A percentile compares a stretch with the other conserved stretches of the same genome.
phyloP scores from a whole-genome alignment of 1,284 basidiomycete species.

The Ceratobasidium sp. region DNA sequence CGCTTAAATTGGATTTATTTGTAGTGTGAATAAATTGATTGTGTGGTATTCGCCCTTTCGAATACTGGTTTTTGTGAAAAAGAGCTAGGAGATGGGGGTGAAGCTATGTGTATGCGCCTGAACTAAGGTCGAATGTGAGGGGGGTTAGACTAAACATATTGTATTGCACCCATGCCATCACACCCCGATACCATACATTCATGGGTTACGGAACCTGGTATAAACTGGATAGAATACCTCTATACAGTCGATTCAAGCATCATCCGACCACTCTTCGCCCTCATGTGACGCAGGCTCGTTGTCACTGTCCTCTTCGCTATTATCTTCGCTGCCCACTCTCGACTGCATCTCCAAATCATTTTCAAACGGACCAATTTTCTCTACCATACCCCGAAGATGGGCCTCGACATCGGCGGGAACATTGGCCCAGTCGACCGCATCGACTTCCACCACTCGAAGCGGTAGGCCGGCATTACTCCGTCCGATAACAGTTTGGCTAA shows the following conservation, averaged over 20 bases:
- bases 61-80: neutral
- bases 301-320: neutral
- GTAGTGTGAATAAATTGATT: slow-evolving; percentile 16
- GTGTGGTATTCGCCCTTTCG: neutral
- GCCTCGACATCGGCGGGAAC: neutral
- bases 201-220: neutral
- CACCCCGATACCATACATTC: neutral
- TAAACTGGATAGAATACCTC: no score
- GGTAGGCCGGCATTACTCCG: neutral
- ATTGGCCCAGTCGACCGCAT: neutral
- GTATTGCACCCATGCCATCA: neutral
- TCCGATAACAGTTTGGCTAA: neutral
- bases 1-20: slow-evolving; percentile 55
- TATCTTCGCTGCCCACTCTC: neutral
- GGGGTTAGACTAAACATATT: neutral
- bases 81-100: neutral
- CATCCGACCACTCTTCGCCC: neutral
- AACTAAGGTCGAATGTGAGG: neutral
- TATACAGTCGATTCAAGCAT: neutral
- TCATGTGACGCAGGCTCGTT: neutral
- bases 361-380: neutral
- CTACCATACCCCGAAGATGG: neutral
- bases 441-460: slow-evolving; percentile 6
- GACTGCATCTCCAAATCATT: neutral
- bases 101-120: neutral